These are phyloP conservation scores for Emydomyces testavorans DNA, from an alignment of 2,329 filamentous ascomycete genomes.

Conservation along the genomic window DNA sequence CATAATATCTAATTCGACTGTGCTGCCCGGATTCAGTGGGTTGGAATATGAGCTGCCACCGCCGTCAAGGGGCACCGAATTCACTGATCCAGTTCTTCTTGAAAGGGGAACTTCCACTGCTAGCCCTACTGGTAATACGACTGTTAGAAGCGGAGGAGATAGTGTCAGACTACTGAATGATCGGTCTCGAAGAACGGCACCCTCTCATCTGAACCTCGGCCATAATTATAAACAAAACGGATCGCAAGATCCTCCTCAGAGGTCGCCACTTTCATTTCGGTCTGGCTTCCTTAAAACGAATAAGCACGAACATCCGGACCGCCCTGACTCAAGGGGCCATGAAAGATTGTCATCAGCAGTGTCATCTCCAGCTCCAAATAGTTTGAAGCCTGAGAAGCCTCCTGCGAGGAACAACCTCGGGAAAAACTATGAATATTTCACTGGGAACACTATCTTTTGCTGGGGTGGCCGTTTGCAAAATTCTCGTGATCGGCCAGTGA, in stretches of 20 bases:
- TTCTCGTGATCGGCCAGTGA: constrained; percentile 74
- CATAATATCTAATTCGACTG: constrained; percentile 44
- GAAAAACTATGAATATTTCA: constrained; percentile 82
- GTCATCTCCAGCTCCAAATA: constrained; percentile 57
- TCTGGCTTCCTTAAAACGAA: constrained; percentile 57
- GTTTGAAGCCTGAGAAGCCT: constrained; percentile 32
- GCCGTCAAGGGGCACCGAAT: constrained; percentile 70
- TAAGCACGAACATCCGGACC: constrained; percentile 39
- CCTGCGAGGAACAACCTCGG: constrained; percentile 40
- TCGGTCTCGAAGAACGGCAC: constrained; percentile 31
- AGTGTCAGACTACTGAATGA: constrained; percentile 67
- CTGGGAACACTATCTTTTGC: constrained; percentile 86
- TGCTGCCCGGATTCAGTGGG: constrained; percentile 28
- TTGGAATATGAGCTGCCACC: constrained; percentile 41
- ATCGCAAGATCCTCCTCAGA: constrained; percentile 49
- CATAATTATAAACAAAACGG: constrained; percentile 46
- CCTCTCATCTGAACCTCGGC: constrained; percentile 47
- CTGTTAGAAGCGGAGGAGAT: constrained; percentile 56
- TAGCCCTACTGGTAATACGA: constrained; percentile 53
- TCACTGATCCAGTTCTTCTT: constrained; percentile 60
- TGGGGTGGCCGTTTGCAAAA: constrained; percentile 79
- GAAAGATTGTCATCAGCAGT: constrained; percentile 68
- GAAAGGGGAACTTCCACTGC: constrained; percentile 63
- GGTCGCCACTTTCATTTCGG: constrained; percentile 64
- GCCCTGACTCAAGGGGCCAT: constrained; percentile 53